Base-by-base conservation (phyloP, 805 yeast species). In the Candida ponderosae region DNA sequence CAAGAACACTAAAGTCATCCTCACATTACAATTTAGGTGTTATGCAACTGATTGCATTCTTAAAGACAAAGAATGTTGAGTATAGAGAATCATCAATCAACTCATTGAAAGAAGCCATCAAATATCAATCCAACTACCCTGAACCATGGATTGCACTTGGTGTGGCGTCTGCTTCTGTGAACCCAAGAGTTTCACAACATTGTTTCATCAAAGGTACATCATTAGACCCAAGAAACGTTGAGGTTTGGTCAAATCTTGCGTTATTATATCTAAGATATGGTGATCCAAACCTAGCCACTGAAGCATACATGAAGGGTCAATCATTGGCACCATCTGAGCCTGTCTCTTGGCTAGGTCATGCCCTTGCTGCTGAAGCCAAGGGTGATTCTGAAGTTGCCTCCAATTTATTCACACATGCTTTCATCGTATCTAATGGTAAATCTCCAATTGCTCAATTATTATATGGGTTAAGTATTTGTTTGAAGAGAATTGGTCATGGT, bases 71-170 rank as follows among this genome's bases (percentile, higher is more conserved):
- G 4, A 48, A 51, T 3, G 36, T 40, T 6, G 40, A 40, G 13
- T 66, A 57, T 33, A 63, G 81, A 40, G 72, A 70, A 14, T 57
- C 66, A 2, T 70, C 96, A 0, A 69, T 85, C 13, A 63, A 55
- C 16, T 58, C 69, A 5, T 63, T 84, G 44, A 84, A 83, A 46
- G 71, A 67, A 31, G 81, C 96, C 0, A 76, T 89, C 38, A 77
- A 72, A 39, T 60, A 77, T 8, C 96, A 90, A 55, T 70, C 80
- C 5, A 73, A 70, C 40, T 83, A 81, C 43, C 65, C 81, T 2
- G 77, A 72, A 16, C 77, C 77, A 40, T 93, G 99, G 99, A 66
- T 75, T 37, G 80, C 84, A 0, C 65, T 90, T 21, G 98, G 97
- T 13, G 71, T 81, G 39, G 82, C 88, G 0, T 74, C 86, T 7